Evolutionary conservation across 441 rosid genomes (phyloP).

Genomic region (Populus trichocarpa): DNA sequence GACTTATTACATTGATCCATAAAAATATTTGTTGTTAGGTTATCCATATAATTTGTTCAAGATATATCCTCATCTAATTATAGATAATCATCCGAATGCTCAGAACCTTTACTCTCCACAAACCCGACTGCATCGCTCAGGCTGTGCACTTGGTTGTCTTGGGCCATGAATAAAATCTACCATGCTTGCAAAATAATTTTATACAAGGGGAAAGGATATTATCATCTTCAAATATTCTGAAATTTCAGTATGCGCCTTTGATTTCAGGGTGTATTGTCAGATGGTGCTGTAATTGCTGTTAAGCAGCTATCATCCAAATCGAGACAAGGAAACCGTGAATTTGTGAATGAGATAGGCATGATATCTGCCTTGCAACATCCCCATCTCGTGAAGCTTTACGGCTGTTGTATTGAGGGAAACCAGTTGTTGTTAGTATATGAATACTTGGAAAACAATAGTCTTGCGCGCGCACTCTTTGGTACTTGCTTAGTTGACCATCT

Average conservation of each 20-base stretch:
- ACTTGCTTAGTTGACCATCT: not conserved
- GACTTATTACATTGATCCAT: too few relatives aligned
- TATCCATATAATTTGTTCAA: too few relatives aligned
- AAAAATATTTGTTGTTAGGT: too few relatives aligned
- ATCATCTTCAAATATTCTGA: not conserved
- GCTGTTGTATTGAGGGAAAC: constrained; percentile 78
- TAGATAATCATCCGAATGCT: too few relatives aligned
- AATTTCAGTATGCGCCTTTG: not conserved
- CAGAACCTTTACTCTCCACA: too few relatives aligned
- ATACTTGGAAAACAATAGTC: constrained; percentile 71
- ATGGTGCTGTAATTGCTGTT: constrained; percentile 68
- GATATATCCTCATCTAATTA: too few relatives aligned
- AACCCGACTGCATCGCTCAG: too few relatives aligned
- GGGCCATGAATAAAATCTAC: too few relatives aligned
- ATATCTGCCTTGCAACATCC: constrained; percentile 79
- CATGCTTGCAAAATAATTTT: not conserved
- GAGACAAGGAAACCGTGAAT: constrained; percentile 78
- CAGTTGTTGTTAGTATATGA: constrained; percentile 69
- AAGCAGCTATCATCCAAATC: constrained; percentile 75
- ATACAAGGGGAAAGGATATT: not conserved
- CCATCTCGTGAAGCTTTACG: constrained; percentile 68
- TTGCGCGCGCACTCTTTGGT: constrained; percentile 80
- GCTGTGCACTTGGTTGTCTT: too few relatives aligned
- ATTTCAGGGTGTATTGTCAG: constrained; percentile 52
- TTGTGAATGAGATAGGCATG: constrained; percentile 76